Evolutionary conservation across 805 yeast species (phyloP).

Genomic region (Candida insectalens): DNA sequence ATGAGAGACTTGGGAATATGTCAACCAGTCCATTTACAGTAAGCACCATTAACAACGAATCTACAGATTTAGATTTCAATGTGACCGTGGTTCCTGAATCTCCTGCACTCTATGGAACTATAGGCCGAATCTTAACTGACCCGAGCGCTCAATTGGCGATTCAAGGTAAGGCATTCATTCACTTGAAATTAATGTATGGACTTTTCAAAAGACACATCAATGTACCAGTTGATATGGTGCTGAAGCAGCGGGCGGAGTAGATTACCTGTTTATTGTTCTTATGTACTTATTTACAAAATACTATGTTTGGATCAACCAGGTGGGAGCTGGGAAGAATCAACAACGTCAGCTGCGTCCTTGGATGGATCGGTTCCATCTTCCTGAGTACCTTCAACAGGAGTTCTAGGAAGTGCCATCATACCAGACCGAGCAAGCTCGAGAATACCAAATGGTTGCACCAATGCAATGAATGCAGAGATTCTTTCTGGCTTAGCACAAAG

Average conservation of each 20-base stretch:
- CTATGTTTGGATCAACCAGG: too few species aligned
- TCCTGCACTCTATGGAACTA: conserved; percentile 21
- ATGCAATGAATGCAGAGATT: conserved; percentile 74
- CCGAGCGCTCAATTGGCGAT: conserved; percentile 24
- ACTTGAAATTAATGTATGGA: too few species aligned
- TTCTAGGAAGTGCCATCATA: conserved; percentile 97
- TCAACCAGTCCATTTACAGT: conserved; percentile 25
- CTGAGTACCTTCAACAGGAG: conserved; percentile 58
- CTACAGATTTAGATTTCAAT: conserved; percentile 19
- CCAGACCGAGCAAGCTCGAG: conserved; percentile 96
- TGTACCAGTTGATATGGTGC: too few species aligned
- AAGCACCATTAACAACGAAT: conserved; percentile 17
- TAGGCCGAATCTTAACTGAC: conserved; percentile 22
- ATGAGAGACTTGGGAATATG: conserved; percentile 20
- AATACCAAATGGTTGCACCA: conserved; percentile 92
- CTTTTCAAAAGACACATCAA: too few species aligned
- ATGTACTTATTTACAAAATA: too few species aligned
- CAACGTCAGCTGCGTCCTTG: conserved; percentile 56
- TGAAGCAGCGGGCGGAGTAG: too few species aligned
- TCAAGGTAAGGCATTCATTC: too few species aligned
- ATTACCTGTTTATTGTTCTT: too few species aligned
- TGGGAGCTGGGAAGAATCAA: conserved; percentile 84
- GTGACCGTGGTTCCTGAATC: conserved; percentile 26
- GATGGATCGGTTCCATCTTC: conserved; percentile 40
- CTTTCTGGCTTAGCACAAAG: conserved; percentile 90